Conservation (phyloP, 1,284 basidiomycete genomes). For the Grifola frondosa region DNA sequence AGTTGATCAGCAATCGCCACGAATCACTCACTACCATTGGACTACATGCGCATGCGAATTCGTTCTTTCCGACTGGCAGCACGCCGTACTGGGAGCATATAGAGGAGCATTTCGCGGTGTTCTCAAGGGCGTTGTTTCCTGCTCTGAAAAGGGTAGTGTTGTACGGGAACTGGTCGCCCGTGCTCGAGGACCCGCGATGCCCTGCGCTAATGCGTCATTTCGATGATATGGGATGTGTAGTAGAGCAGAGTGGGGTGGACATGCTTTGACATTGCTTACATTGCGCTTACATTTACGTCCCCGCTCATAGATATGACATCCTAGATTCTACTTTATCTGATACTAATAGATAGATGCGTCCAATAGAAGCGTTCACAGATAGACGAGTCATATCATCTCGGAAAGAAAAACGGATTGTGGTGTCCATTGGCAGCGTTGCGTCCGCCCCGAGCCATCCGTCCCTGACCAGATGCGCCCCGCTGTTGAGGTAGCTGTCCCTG, state of each 20-base stretch:
- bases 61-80: slow-evolving; percentile 35
- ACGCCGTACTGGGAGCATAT: slow-evolving; percentile 43
- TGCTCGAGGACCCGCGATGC: slow-evolving; percentile 15
- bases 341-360: no score
- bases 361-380: no score
- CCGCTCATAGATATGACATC: no score
- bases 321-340: no score
- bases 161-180: slow-evolving; percentile 50
- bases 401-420: no score
- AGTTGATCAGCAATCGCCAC: slow-evolving; percentile 28
- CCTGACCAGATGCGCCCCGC: no score
- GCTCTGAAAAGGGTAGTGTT: slow-evolving; percentile 40
- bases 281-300: no score
- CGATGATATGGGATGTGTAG: slow-evolving; percentile 13
- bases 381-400: no score
- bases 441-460: no score
- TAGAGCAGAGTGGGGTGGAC: slow-evolving; percentile 12
- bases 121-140: slow-evolving; percentile 39
- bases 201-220: slow-evolving; percentile 15
- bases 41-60: slow-evolving; percentile 48
- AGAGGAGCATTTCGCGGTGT: slow-evolving; percentile 44
- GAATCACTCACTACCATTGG: slow-evolving; percentile 44
- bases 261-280: no score
- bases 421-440: no score
- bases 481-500: no score